Evolutionary conservation across 345 rosid genomes (phyloP).

Genomic region (Acer yangbiense): DNA sequence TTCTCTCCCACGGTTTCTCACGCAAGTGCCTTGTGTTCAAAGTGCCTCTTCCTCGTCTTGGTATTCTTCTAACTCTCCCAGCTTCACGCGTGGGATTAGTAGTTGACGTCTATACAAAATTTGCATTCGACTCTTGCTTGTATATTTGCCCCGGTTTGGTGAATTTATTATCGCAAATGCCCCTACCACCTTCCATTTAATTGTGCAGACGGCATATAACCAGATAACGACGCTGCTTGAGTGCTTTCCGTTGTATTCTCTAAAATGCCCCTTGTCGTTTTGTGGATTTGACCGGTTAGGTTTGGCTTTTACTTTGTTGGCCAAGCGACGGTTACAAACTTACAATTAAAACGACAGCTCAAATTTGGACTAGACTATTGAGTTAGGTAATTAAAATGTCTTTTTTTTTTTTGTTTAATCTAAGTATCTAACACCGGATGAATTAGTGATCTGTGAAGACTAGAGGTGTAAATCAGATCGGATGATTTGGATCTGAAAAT

Average conservation of each 20-base stretch:
- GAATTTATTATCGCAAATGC: constrained; percentile 1
- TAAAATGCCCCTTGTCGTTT: background rate
- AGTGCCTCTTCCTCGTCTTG: background rate
- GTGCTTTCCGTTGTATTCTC: no score
- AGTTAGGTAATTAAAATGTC: no score
- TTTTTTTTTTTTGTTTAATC: no score
- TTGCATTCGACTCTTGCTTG: background rate
- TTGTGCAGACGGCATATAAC: background rate
- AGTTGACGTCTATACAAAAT: background rate
- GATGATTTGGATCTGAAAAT: no score
- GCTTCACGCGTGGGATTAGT: background rate
- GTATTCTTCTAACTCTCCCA: background rate
- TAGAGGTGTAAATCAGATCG: no score
- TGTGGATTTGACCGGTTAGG: background rate
- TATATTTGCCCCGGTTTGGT: background rate
- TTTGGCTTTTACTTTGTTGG: background rate
- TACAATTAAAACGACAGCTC: background rate
- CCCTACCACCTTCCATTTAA: background rate
- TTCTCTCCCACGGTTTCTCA: background rate
- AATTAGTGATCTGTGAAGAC: no score
- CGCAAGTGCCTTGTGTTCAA: background rate
- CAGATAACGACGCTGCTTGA: background rate
- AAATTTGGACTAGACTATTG: background rate
- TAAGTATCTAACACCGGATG: no score
- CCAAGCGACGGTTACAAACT: background rate